Evolutionary conservation across 1,284 basidiomycete genomes (phyloP), one percentile per base, ranked within the genome.

Genomic region (Sanghuangporus sanghuang): DNA sequence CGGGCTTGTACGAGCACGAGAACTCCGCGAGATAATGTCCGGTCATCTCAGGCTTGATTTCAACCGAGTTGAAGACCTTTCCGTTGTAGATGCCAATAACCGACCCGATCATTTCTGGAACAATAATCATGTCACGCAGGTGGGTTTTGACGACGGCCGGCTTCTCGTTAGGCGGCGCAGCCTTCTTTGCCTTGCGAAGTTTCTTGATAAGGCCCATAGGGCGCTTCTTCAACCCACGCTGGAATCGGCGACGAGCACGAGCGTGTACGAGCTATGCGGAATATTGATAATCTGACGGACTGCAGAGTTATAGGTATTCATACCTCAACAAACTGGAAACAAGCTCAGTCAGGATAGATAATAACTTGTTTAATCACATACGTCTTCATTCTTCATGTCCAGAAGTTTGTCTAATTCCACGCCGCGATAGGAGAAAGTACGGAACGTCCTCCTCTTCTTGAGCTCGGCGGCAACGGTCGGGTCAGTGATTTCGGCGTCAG

Each of bases 31-130:
- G 95, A 85, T 99, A 99, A 87, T 96, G 95, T 69, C 96, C 97
- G 69, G 92, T 93, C 97, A 98, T 98, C 81, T 99, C 97, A 71
- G 97, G 96, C 85, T 97, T 99, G 85, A 99, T 96, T 82, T 98
- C 95, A 68, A 98, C 94, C 58, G 92, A 89, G 85, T 94, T 95
- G 86, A 96, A 96, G 68, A 92, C 89, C 87, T 96, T 96, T 73
- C 95, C 95, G 76, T 96, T 96, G 90, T 99, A 99, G 76, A 97
- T 95, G 71, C 95, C 95, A 70, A 96, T 87, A 68, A 96, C 92
- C 71, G 88, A 92, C 69, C 96, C 96, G 77, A 99, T 98, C 97
- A 99, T 99, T 85, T 99, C 96, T 64, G 96, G 97, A 68, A 99
- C 96, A 77, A 99, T 90, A 78, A 98, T 96, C 96, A 99, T 99